Percentiles rank a stretch among this genome's conserved stretches.
Evolutionary conservation across 768 basidiomycete genomes (phyloP).

Genomic region (Lentinula guzmanii): DNA sequence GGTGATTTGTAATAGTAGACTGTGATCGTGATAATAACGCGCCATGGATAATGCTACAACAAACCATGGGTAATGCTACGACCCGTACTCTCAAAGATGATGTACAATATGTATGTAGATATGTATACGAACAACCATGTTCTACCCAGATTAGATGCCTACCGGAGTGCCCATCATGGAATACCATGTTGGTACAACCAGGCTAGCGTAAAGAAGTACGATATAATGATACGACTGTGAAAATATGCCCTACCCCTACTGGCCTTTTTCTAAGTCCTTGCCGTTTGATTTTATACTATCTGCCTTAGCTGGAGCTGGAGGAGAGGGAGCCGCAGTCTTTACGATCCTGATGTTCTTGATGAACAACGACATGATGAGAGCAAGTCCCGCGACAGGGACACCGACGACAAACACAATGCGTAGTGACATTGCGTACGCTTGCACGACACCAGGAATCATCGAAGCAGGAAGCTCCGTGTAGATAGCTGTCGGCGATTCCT

Average conservation of each 20-base stretch:
- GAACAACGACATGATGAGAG: not conserved
- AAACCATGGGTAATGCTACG: too few relatives aligned
- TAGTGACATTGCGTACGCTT: not conserved
- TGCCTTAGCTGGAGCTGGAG: not conserved
- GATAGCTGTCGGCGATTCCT: slow-evolving; percentile 11
- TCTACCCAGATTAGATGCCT: not conserved
- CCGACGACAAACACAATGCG: not conserved
- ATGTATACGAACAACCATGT: not conserved
- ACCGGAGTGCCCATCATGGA: too few relatives aligned
- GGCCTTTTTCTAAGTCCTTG: not conserved
- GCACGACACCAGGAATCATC: slow-evolving; percentile 10
- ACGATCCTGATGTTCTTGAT: slow-evolving; percentile 3
- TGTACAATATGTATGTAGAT: not conserved
- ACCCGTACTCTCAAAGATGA: too few relatives aligned
- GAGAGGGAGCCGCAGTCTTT: not conserved
- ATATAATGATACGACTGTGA: not conserved
- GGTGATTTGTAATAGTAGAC: too few relatives aligned
- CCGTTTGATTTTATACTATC: not conserved
- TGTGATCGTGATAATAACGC: too few relatives aligned
- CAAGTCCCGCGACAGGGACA: not conserved
- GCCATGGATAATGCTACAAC: too few relatives aligned
- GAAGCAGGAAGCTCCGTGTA: slow-evolving; percentile 5
- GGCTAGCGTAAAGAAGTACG: not conserved
- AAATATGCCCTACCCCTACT: not conserved
- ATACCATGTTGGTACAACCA: too few relatives aligned